Conservation (phyloP, 352 stramenopile species). For the Albugo candida region DNA sequence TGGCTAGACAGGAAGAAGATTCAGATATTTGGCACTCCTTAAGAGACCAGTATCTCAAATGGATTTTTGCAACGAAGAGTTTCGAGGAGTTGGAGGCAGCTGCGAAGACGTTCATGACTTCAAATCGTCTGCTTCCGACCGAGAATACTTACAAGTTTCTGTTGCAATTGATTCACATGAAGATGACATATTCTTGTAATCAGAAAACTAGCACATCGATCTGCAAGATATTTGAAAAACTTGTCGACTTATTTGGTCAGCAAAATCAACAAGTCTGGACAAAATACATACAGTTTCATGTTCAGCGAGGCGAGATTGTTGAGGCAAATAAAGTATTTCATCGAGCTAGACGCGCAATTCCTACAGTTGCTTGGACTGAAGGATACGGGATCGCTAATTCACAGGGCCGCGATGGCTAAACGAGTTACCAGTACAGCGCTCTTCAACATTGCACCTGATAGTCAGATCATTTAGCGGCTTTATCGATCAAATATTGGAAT, state of each 20-base stretch:
- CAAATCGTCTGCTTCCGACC: constrained; percentile 40
- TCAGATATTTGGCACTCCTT: constrained; percentile 33
- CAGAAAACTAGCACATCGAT: constrained; percentile 14
- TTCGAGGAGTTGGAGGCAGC: constrained; percentile 19
- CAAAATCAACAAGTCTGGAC: constrained; percentile 29
- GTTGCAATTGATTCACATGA: constrained; percentile 40
- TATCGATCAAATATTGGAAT: too few relatives aligned
- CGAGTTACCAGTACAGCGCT: too few relatives aligned
- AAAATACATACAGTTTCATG: constrained; percentile 49
- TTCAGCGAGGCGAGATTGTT: constrained; percentile 14
- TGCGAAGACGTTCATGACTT: constrained; percentile 50
- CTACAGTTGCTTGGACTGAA: neutral
- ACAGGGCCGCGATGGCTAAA: too few relatives aligned
- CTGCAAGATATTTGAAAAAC: constrained; percentile 57
- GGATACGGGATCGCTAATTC: too few relatives aligned
- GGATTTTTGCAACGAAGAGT: constrained; percentile 18
- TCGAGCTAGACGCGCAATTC: constrained; percentile 33
- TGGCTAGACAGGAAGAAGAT: constrained; percentile 20
- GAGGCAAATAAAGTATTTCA: constrained; percentile 53
- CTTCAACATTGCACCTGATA: too few relatives aligned
- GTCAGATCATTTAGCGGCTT: too few relatives aligned
- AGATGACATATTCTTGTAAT: constrained; percentile 18
- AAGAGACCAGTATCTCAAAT: constrained; percentile 45
- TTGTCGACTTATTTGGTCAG: constrained; percentile 55
- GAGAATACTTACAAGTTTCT: constrained; percentile 44